phyloP scores from a whole-genome alignment of 192 early-diverging fungal genomes.

The Backusella psychrophila region DNA sequence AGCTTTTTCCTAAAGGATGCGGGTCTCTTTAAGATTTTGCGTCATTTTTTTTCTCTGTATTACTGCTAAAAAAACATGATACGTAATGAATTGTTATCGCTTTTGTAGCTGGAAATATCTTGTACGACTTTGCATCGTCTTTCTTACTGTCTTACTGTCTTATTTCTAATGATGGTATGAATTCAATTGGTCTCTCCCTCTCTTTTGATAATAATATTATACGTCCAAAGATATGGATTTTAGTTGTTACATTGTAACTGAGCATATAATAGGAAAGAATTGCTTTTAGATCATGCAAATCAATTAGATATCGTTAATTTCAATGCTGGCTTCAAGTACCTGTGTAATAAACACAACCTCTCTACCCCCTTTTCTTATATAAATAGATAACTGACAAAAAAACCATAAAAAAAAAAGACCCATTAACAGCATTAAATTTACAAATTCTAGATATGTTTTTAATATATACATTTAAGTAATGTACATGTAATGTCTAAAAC shows the following conservation, averaged over 20 bases:
- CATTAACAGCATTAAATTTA: neutral
- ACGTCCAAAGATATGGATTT: no score
- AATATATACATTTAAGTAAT: constrained; percentile 1
- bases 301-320: neutral
- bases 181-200: no score
- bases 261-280: no score
- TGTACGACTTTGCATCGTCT: no score
- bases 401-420: no score
- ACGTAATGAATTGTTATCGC: neutral
- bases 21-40: neutral
- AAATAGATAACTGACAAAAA: neutral
- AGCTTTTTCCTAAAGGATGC: neutral
- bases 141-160: no score
- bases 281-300: neutral
- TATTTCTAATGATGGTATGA: no score
- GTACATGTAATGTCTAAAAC: neutral
- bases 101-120: no score
- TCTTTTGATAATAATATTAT: no score
- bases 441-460: neutral
- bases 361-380: neutral
- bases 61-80: neutral
- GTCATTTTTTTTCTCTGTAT: neutral
- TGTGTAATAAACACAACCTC: neutral
- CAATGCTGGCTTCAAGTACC: neutral
- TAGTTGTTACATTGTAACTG: no score